phyloP scores from a whole-genome alignment of 352 stramenopile species.

The Globisporangium polare region DNA sequence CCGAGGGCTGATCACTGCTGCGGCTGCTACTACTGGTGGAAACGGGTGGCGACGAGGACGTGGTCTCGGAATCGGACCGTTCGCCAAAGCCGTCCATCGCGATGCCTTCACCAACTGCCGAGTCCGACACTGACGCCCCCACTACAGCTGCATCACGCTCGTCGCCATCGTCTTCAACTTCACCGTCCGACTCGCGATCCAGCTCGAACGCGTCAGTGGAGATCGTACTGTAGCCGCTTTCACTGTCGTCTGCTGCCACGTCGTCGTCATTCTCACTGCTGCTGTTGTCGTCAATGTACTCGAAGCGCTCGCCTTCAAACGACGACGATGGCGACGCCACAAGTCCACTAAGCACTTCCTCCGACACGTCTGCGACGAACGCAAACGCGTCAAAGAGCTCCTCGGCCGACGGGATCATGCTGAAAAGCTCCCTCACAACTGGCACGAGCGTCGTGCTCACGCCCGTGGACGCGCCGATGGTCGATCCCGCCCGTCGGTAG shows the following conservation, averaged over 20 bases:
- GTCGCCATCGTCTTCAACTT: slow-evolving; percentile 19
- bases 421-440: slow-evolving; percentile 43
- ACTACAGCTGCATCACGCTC: slow-evolving; percentile 14
- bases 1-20: background rate
- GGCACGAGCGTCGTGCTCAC: slow-evolving; percentile 40
- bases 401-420: slow-evolving; percentile 58
- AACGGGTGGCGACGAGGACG: background rate
- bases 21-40: background rate
- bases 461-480: slow-evolving; percentile 35
- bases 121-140: slow-evolving; percentile 11
- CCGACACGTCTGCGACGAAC: slow-evolving; percentile 58
- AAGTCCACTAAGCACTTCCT: slow-evolving; percentile 43
- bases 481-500: slow-evolving; percentile 44
- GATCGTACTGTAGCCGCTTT: slow-evolving; percentile 16
- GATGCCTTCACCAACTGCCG: slow-evolving; percentile 13
- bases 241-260: background rate
- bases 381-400: slow-evolving; percentile 51
- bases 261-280: slow-evolving; percentile 16
- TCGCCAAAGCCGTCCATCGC: background rate
- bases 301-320: slow-evolving; percentile 26
- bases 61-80: background rate
- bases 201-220: slow-evolving; percentile 19
- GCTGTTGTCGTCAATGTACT: slow-evolving; percentile 27
- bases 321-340: background rate
- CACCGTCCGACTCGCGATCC: background rate